Conservation (phyloP, 2,329 filamentous ascomycete genomes). For the Aspergillus arachidicola region DNA sequence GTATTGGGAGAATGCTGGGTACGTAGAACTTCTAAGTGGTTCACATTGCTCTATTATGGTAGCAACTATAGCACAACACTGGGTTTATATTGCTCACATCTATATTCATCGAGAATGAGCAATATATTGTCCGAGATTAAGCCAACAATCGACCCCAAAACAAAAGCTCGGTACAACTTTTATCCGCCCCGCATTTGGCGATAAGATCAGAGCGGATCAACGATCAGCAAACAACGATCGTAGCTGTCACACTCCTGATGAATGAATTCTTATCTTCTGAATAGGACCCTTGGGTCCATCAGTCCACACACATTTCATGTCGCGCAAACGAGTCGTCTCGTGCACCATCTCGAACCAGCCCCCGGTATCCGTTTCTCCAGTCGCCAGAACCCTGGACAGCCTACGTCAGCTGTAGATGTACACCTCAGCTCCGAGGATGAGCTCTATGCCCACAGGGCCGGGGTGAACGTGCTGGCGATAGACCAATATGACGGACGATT, state of each 20-base stretch:
- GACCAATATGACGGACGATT: slow-evolving; percentile 80
- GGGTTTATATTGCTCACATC: background rate
- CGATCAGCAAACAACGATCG: background rate
- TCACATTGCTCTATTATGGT: too few species aligned
- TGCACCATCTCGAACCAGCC: slow-evolving; percentile 69
- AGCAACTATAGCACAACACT: too few species aligned
- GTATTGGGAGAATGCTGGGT: too few species aligned
- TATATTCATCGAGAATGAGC: background rate
- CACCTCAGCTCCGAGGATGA: slow-evolving; percentile 24
- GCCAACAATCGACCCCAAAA: background rate
- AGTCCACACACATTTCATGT: slow-evolving; percentile 65
- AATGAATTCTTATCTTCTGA: slow-evolving; percentile 77
- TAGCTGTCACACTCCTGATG: slow-evolving; percentile 47
- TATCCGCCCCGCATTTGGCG: slow-evolving; percentile 17
- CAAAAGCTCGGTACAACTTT: slow-evolving; percentile 17
- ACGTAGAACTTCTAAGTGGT: too few species aligned
- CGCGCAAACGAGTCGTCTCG: slow-evolving; percentile 65
- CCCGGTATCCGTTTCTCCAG: slow-evolving; percentile 72
- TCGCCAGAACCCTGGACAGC: slow-evolving; percentile 15
- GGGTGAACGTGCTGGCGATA: slow-evolving; percentile 76
- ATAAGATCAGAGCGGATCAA: slow-evolving; percentile 2
- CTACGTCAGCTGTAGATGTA: slow-evolving; percentile 11
- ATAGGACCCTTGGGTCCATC: slow-evolving; percentile 72
- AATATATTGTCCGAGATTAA: too few species aligned
- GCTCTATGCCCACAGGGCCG: slow-evolving; percentile 68